phyloP scores from a whole-genome alignment of 306 rosid species.

The Prunus dulcis region DNA sequence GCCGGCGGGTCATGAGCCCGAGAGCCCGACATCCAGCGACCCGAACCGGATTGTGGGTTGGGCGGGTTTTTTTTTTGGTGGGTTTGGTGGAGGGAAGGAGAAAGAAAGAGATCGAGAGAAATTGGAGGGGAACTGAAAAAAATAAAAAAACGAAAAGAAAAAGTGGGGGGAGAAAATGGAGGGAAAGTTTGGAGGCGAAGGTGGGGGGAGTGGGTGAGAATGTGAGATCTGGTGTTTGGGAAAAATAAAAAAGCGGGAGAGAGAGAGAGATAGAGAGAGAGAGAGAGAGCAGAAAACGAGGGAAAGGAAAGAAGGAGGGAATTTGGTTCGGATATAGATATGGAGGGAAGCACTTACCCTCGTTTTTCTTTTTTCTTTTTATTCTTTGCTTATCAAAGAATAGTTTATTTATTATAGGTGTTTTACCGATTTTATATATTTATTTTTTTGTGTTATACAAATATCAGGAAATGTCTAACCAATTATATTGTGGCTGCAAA shows the following conservation, averaged over 20 bases:
- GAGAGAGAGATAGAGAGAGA: slow-evolving; percentile 42
- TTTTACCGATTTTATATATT: too few species aligned
- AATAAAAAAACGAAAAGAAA: not conserved
- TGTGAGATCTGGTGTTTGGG: slow-evolving; percentile 58
- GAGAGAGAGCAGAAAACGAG: slow-evolving; percentile 67
- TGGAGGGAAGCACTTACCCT: slow-evolving; percentile 78
- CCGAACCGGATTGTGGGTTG: slow-evolving; percentile 3
- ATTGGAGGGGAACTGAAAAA: slow-evolving; percentile 24
- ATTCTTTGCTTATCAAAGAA: not conserved
- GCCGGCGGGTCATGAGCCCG: slow-evolving; percentile 44
- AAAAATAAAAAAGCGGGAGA: slow-evolving; percentile 69
- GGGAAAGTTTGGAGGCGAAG: slow-evolving; percentile 8
- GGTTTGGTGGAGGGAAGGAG: slow-evolving; percentile 4
- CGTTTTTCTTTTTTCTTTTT: not conserved
- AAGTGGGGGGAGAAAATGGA: slow-evolving; percentile 7
- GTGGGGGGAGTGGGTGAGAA: slow-evolving; percentile 6
- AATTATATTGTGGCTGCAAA: too few species aligned
- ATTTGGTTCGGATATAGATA: slow-evolving; percentile 89
- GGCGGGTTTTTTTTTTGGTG: slow-evolving; percentile 2
- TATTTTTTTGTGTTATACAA: too few species aligned
- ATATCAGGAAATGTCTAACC: too few species aligned
- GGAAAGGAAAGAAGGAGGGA: slow-evolving; percentile 76
- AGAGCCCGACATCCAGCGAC: slow-evolving; percentile 57
- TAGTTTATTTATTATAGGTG: too few species aligned
- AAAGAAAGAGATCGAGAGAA: slow-evolving; percentile 31